phyloP scores from a whole-genome alignment of 257 asterid genomes.

The Paraleonurus japonicus region DNA sequence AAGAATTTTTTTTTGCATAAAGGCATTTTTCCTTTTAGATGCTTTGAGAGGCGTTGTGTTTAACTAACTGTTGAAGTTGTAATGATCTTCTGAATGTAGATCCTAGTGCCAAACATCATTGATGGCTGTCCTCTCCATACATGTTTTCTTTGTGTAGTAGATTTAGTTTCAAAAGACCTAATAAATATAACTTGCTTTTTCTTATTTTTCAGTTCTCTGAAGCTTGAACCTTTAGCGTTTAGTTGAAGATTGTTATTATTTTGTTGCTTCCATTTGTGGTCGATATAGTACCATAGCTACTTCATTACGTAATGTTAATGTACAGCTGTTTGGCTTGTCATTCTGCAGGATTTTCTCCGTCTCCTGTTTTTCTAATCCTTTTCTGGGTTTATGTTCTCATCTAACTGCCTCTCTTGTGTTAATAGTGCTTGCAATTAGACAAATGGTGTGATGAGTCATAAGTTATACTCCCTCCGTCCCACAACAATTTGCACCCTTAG shows the following conservation, averaged over 20 bases:
- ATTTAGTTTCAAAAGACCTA: neutral
- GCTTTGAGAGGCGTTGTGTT: neutral
- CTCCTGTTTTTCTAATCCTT: neutral
- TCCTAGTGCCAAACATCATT: neutral
- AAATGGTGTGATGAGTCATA: neutral
- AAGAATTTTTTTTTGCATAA: neutral
- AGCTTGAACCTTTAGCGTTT: neutral
- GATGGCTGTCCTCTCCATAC: neutral
- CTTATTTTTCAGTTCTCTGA: neutral
- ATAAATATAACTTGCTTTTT: neutral
- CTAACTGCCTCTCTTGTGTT: neutral
- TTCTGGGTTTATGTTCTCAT: neutral
- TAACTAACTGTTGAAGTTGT: neutral
- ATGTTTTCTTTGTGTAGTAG: neutral
- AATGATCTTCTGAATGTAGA: neutral
- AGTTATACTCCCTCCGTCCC: no score
- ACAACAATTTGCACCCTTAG: no score
- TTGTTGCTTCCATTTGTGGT: no score
- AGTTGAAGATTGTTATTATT: neutral
- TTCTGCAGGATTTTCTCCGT: neutral
- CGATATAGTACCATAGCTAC: no score
- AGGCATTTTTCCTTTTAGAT: conserved; percentile 1
- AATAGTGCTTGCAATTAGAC: no score
- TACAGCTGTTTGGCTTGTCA: neutral
- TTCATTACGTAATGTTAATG: no score